Percentiles rank a stretch among this genome's conserved stretches.
These are phyloP conservation scores for Kuraishia cidri DNA, from an alignment of 805 yeast species.

Conservation along the genomic window DNA sequence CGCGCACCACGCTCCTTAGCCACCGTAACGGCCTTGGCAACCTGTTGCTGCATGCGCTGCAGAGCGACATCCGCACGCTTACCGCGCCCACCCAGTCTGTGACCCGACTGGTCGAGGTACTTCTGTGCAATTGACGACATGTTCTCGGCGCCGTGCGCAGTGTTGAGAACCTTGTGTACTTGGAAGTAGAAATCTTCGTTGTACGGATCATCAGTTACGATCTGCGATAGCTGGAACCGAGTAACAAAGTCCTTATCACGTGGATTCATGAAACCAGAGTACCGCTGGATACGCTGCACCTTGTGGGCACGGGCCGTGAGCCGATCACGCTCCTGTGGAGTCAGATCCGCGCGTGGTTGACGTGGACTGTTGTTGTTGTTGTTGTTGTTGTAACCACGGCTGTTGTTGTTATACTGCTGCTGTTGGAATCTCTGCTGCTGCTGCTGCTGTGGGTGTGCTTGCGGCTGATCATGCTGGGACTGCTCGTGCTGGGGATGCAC, in stretches of 20 bases:
- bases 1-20: constrained; percentile 78
- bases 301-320: constrained; percentile 63
- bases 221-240: constrained; percentile 87
- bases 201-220: constrained; percentile 95
- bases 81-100: constrained; percentile 77
- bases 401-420: constrained; percentile 4
- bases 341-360: constrained; percentile 22
- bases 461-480: constrained; percentile 10
- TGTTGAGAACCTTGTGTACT: constrained; percentile 65
- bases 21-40: constrained; percentile 89
- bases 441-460: constrained; percentile 10
- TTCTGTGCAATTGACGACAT: constrained; percentile 87
- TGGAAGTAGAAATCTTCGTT: constrained; percentile 96
- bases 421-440: constrained; percentile 7
- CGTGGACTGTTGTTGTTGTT: background rate
- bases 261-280: constrained; percentile 93
- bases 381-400: background rate
- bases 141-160: constrained; percentile 39
- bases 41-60: constrained; percentile 97
- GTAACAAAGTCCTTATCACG: constrained; percentile 95
- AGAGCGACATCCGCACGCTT: constrained; percentile 84
- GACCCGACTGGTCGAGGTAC: constrained; percentile 85
- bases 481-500: constrained; percentile 9
- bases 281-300: constrained; percentile 65
- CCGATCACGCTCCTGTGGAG: constrained; percentile 68